Base-by-base conservation (phyloP, 148 eudicot species). In the Tetragonia tetragonoides region DNA sequence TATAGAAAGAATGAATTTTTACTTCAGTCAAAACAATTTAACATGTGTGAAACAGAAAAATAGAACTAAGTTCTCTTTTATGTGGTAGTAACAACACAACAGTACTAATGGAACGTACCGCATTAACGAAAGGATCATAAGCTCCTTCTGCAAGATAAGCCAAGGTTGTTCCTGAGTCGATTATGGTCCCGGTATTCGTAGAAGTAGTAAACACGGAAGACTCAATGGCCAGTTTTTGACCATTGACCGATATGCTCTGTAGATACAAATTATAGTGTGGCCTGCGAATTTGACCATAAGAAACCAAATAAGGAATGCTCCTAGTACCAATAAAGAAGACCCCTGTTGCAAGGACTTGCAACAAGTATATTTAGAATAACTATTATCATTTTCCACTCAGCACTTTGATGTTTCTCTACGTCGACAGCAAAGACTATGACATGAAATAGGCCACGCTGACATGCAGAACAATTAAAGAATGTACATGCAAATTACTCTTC, bases 161-260 rank as follows among this genome's bases (percentile, higher is more conserved):
- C 81, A 95, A 86, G 68, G 98, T 95, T 47, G 98, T 95, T 78
- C 98, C 98, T 7, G 97, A 95, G 87, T 95, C 98, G 66, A 95
- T 81, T 54, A 95, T 95, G 17, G 97, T 95, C 77, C 98, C 98
- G 61, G 87, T 81, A 73, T 78, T 91, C 73, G 80, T 75, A 61
- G 93, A 86, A 61, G 98, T 92, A 37, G 89, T 68, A 83, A 92
- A 95, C 18, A 89, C 92, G 1, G 98, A 81, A 68, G 92, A 76
- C 74, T 87, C 89, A 61, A 95, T 88, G 28, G 89, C 20, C 78
- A 95, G 72, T 68, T n/a, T 81, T 83, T 89, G 91, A 49, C 89
- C 93, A 70, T 95, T 89, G 24, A 95, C 88, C 61, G 98, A 77
- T 79, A 95, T 95, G 75, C 98, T 92, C 85, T 88, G 86, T 77